Conservation (phyloP, 106 monocot species). For the Chionographis japonica region DNA sequence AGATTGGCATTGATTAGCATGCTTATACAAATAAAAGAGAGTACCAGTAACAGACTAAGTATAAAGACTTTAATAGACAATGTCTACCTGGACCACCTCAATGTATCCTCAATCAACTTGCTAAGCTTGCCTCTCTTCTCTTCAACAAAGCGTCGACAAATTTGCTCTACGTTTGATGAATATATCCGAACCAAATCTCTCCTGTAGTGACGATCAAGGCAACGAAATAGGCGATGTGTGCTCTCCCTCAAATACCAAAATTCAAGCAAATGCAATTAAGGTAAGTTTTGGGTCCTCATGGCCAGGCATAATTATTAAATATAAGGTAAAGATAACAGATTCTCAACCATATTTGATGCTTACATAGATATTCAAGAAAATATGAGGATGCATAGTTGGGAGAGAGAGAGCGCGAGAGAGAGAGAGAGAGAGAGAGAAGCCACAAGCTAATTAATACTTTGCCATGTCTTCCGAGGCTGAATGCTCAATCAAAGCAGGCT, state of each 20-base stretch:
- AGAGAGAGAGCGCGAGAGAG: too few species aligned
- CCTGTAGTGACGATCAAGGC: constrained; percentile 83
- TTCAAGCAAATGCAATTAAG: constrained; percentile 10
- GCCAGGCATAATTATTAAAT: neutral
- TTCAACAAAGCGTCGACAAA: constrained; percentile 78
- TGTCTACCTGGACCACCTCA: constrained; percentile 80
- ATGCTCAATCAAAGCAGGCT: too few species aligned
- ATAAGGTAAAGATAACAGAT: neutral
- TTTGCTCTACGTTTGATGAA: constrained; percentile 83
- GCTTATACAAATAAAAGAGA: too few species aligned
- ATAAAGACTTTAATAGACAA: too few species aligned
- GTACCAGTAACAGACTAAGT: too few species aligned
- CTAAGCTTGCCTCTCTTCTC: constrained; percentile 70
- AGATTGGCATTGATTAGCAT: too few species aligned
- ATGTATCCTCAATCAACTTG: constrained; percentile 72
- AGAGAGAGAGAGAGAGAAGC: too few species aligned
- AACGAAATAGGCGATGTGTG: constrained; percentile 78
- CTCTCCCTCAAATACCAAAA: constrained; percentile 71
- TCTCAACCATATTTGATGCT: too few species aligned
- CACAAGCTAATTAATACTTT: too few species aligned
- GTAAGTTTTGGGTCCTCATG: constrained; percentile 14
- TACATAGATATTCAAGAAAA: too few species aligned
- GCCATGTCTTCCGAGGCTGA: too few species aligned
- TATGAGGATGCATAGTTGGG: too few species aligned
- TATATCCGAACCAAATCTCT: constrained; percentile 83